A percentile compares a stretch with the other conserved stretches of the same genome.
Conservation (phyloP, 164 flowering plant species). For the Nymphaea thermarum region DNA sequence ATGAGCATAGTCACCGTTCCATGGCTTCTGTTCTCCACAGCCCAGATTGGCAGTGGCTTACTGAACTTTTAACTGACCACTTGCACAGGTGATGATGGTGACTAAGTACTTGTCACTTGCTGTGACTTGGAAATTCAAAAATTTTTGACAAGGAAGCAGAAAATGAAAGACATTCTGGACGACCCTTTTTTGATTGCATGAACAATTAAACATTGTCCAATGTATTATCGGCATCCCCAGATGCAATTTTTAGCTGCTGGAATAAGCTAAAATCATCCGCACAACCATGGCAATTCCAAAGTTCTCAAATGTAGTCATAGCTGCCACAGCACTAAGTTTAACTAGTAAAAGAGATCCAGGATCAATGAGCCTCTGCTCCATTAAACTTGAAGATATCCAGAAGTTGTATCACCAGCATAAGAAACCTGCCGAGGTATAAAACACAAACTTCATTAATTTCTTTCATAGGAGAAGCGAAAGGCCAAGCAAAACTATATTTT, state of each 20-base stretch:
- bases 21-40: conserved; percentile 24
- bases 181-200: conserved; percentile 35
- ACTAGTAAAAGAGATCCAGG: conserved; percentile 7
- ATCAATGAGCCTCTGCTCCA: conserved; percentile 10
- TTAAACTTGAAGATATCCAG: conserved; percentile 11
- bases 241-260: conserved; percentile 58
- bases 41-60: conserved; percentile 18
- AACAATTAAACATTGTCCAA: conserved; percentile 30
- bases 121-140: conserved; percentile 8
- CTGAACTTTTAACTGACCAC: conserved; percentile 24
- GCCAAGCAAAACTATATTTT: no score
- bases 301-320: conserved; percentile 12
- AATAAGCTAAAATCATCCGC: conserved; percentile 32
- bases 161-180: conserved; percentile 19
- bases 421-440: not conserved
- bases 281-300: conserved; percentile 12
- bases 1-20: conserved; percentile 44
- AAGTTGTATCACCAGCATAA: not conserved
- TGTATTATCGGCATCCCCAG: conserved; percentile 48
- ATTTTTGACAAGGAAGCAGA: conserved; percentile 22
- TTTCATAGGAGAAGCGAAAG: no score
- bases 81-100: not conserved
- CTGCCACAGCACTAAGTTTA: conserved; percentile 6
- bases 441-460: no score
- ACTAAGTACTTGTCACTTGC: not conserved